Base-by-base conservation (phyloP, 257 asterid species). In the Eucommia ulmoides region DNA sequence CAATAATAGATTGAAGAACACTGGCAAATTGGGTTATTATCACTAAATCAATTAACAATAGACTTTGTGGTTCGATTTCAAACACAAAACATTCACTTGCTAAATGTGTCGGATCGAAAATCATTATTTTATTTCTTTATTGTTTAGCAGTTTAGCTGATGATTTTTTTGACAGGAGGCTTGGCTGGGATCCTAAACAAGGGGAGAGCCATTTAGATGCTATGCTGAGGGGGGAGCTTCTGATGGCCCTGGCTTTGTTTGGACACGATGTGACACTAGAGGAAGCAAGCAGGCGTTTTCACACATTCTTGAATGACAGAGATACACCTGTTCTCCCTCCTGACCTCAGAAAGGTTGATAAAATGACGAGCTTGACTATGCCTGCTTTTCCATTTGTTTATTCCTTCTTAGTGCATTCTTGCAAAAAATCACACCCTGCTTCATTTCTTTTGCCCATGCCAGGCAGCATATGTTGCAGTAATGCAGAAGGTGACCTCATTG, bases 141-240 rank as follows among this genome's bases (percentile, higher is more conserved):
- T 12, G 12, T 38, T 15, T 18, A 38, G n/a, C 2, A 14, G 45
- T 18, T 14, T 14, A 38, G 3, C 2, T 8, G 11, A 38, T 38
- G 16, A 8, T 38, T 38, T 15, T 38, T 38, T 38, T 42, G 48
- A 54, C 83, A 88, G 96, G 94, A 80, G 79, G 57, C 94, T 84
- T 48, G 93, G 96, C 48, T 88, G 97, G 97, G 94, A 88, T 71
- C 88, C 96, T 61, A 88, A 88, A 68, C 79, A 64, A 58, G 94
- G 82, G 65, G 94, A 84, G 77, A 75, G 88, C 66, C 97, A 88
- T 63, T 83, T 88, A 45, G 94, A 85, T 67, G 72, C 91, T 76
- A 88, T 88, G 97, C 65, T 84, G 79, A 76, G 95, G 63, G 96
- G 97, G 29, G 88, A 88, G 65, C 80, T 88, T 50, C 71, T 88